Base-by-base conservation (phyloP, 176 grass and related monocot species). In the Triticum dicoccoides region DNA sequence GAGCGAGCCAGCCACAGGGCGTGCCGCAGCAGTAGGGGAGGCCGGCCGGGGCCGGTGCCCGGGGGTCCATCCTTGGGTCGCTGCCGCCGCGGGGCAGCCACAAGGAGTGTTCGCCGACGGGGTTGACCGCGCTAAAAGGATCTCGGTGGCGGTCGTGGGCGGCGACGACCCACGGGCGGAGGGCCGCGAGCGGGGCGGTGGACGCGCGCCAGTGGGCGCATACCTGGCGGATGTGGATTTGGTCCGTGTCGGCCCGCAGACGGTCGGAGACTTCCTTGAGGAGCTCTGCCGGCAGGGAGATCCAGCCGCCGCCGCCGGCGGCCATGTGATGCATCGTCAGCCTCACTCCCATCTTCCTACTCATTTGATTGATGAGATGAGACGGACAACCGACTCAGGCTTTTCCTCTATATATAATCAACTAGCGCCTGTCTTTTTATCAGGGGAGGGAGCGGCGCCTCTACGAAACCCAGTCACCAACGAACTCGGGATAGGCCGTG, bases 141-240 rank as follows among this genome's bases (percentile, higher is more conserved):
- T 44, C 12, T 4, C 12, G 41, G 71, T 45, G n/a, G 71, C 71
- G 39, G 41, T 24, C 69, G 69, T 44, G 21, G 59, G 3, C 77
- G 59, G 59, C 77, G 11, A 80, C 21, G 59, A 80, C 27, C 35
- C 58, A 80, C 1, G 37, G 59, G 3, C 58, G 77, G 23, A 6
- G 3, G n/a, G 21, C 58, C 2, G 58, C 56, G 12, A 63, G 77
- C 58, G 6, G 59, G 35, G 77, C 23, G 59, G 37, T 80, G 78
- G 37, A 65, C 4, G 59, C 78, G 35, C 77, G 58, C 77, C 59
- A 64, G 58, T 42, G 78, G 59, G 78, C 10, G 37, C 78, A 80
- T 15, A 80, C 35, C 61, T 80, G 35, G 2, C 9, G 78, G n/a
- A 80, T 11, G n/a, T 80, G 78, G n/a, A 80, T 8, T 8, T 17